A percentile compares a stretch with the other conserved stretches of the same genome.
Conservation (phyloP, 2,329 filamentous ascomycete species). For the Aureobasidium lini region DNA sequence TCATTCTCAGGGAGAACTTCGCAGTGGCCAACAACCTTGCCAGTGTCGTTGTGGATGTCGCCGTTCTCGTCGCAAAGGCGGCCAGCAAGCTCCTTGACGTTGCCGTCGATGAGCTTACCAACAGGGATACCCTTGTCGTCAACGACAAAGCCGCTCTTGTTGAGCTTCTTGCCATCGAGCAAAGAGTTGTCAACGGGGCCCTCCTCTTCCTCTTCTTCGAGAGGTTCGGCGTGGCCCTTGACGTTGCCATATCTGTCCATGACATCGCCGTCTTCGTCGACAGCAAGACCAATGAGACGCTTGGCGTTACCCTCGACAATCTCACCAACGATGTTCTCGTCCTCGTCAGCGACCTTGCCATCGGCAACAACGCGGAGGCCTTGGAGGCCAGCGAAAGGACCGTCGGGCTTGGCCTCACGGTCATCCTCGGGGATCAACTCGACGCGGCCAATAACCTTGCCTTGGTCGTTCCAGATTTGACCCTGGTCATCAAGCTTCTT, state of each 20-base stretch:
- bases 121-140: conserved; percentile 43
- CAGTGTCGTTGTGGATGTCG: conserved; percentile 64
- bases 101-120: conserved; percentile 61
- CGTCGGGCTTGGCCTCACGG: conserved; percentile 44
- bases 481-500: conserved; percentile 66
- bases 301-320: conserved; percentile 53
- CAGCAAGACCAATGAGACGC: conserved; percentile 50
- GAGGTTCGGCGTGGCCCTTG: conserved; percentile 52
- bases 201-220: conserved; percentile 39
- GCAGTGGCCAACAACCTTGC: conserved; percentile 59
- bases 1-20: conserved; percentile 63
- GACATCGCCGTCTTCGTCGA: conserved; percentile 57
- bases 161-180: conserved; percentile 41
- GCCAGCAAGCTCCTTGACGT: conserved; percentile 55
- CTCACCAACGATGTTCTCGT: conserved; percentile 44
- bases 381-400: conserved; percentile 43
- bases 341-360: conserved; percentile 43
- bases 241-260: conserved; percentile 56
- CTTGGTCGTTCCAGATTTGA: conserved; percentile 65
- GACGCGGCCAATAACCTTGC: conserved; percentile 60
- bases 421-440: conserved; percentile 63
- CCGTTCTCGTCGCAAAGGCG: conserved; percentile 65
- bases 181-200: conserved; percentile 37
- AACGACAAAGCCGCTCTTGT: conserved; percentile 45
- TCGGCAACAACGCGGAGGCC: conserved; percentile 41